Base-by-base conservation (phyloP, 768 basidiomycete species). In the Russula brevipes region DNA sequence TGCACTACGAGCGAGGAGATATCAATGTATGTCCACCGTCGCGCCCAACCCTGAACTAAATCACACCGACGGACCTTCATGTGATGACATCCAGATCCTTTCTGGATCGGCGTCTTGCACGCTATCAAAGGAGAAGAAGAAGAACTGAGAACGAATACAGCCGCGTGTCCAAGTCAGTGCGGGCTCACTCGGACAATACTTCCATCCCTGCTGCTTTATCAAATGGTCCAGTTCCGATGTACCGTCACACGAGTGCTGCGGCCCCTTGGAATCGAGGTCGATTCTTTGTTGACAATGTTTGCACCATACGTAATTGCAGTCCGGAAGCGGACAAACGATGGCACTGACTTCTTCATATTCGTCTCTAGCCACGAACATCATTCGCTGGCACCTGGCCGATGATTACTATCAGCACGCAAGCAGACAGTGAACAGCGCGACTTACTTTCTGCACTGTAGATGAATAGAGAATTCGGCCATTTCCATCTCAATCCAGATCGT, bases 11-110 rank as follows among this genome's bases (percentile, higher is more conserved):
- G 9, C n/a, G 41, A 14, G 9, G 45, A 31, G 44, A 4, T 6
- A 6, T 60, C 36, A 47, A 19, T 10, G 39, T 39, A 24, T 24
- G 24, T 24, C 24, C 24, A 24, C 24, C 24, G 24, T 24, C 24
- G 24, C 24, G 24, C 24, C 24, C 24, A 30, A 39, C n/a, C n/a
- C 5, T 8, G 24, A 19, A 47, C 31, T 38, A 42, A 41, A 41
- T 36, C 24, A 6, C 47, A 33, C 19, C 56, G 57, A 67, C 82
- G 73, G 36, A 83, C 84, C 63, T 77, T 76, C 80, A 85, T 85
- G 69, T 85, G 83, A 61, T 84, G 80, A 57, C 84, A 85, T 2
- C 84, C 84, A 16, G 71, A 72, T 9, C 75, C 75, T 66, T 82
- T 85, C 59, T 75, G 78, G 19, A 82, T 79, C 4, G 82, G 79